Base-by-base conservation (phyloP, 1,284 basidiomycete genomes). In the Microbotryum silenes-acaulis region DNA sequence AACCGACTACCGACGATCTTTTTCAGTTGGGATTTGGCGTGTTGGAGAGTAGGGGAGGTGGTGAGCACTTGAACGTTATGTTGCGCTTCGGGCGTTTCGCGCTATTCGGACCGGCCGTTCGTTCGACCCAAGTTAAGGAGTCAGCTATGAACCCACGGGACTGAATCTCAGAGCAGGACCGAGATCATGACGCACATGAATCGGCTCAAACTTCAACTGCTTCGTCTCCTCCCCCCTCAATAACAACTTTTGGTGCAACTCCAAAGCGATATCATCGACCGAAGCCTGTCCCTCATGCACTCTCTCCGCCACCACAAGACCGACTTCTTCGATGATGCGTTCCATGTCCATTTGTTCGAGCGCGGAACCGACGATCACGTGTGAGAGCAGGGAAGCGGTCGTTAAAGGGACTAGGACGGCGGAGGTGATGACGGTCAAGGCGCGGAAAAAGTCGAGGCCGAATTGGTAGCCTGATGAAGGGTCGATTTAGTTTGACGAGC, bases 331-430 rank as follows among this genome's bases (percentile, higher is more conserved):
- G 63, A 98, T 91, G 52, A 98, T 82, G 47, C 93, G 84, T 72
- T 99, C 96, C 88, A 99, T 68, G 75, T 98, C 94, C 71, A 98
- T 86, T 72, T 97, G 97, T 78, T 99, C 94, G 27, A 97, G 82
- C 33, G 97, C 94, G 70, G 90, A 91, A 25, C 91, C 94, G 58
- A 96, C 90, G 67, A 99, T 98, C 44, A 94, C 96, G 74, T 96
- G 91, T n/a, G 93, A 86, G 50, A 99, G 83, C 29, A 97, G 83
- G 74, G 92, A 89, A 33, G 94, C 96, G 18, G 92, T 97, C 6
- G 93, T 97, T 50, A 98, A 81, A 1, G 94, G 96, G 7, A 99
- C 83, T 87, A 97, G 70, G 59, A 93, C 81, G 9, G 91, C 92
- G 14, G 91, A 94, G 4, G 92, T 93, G 74, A 96, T 91, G 71